phyloP scores from a whole-genome alignment of 345 rosid species.

The Euclidium syriacum region DNA sequence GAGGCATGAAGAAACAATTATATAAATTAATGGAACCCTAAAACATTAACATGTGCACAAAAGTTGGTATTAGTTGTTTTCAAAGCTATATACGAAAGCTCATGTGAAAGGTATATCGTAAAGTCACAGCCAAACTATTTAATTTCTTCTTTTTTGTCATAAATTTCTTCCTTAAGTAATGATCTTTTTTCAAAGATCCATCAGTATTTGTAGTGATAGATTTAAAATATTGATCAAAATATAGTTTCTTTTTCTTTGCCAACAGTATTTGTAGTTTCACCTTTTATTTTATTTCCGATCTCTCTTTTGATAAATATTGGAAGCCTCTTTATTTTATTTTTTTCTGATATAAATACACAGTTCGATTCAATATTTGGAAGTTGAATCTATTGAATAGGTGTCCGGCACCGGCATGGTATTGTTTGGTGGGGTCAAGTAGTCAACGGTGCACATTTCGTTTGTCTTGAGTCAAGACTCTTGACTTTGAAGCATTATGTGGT shows the following conservation, averaged over 20 bases:
- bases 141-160: constrained; percentile 8
- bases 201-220: too few species aligned
- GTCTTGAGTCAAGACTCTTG: too few species aligned
- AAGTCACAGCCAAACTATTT: constrained; percentile 11
- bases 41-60: constrained; percentile 26
- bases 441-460: constrained; percentile 24
- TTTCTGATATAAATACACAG: too few species aligned
- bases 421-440: constrained; percentile 30
- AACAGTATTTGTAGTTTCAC: background rate
- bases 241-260: background rate
- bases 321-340: too few species aligned
- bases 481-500: constrained; percentile 20
- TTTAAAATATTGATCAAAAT: background rate
- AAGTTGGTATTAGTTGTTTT: constrained; percentile 28
- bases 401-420: constrained; percentile 1
- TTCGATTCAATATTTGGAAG: too few species aligned
- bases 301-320: too few species aligned
- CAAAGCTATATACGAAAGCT: constrained; percentile 1
- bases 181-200: too few species aligned
- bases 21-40: background rate
- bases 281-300: too few species aligned
- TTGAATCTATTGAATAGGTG: too few species aligned
- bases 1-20: background rate
- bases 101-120: constrained; percentile 34
- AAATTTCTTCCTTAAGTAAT: too few species aligned